Conservation (phyloP, 257 asterid species). For the Marsdenia floribunda region DNA sequence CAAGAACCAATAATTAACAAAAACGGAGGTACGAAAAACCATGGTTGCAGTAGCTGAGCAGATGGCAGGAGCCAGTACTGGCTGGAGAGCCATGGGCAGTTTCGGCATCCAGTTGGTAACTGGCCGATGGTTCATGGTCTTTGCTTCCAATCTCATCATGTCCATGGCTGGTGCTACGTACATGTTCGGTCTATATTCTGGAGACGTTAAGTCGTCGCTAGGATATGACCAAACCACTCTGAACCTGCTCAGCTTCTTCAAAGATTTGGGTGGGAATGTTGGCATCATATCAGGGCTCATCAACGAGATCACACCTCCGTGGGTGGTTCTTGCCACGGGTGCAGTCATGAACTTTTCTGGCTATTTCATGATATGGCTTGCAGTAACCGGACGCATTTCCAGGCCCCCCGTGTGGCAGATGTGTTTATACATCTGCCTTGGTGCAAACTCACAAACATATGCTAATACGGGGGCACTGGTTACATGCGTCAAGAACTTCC, state of each 20-base stretch:
- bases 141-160: constrained; percentile 50
- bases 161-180: constrained; percentile 59
- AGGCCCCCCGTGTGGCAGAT: constrained; percentile 55
- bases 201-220: constrained; percentile 40
- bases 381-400: constrained; percentile 31
- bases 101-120: constrained; percentile 28
- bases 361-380: constrained; percentile 68
- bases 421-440: constrained; percentile 55
- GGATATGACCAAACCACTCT: constrained; percentile 63
- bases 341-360: constrained; percentile 51
- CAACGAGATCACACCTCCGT: constrained; percentile 55
- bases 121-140: constrained; percentile 62
- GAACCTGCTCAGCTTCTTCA: constrained; percentile 51
- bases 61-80: constrained; percentile 5
- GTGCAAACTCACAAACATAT: constrained; percentile 60
- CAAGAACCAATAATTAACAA: too few species aligned
- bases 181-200: constrained; percentile 60
- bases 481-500: constrained; percentile 64
- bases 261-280: constrained; percentile 55
- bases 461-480: constrained; percentile 58
- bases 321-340: constrained; percentile 54
- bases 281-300: constrained; percentile 51
- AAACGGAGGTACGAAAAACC: background rate
- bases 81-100: constrained; percentile 15
- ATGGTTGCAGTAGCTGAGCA: constrained; percentile 15